Percentiles rank a stretch among this genome's conserved stretches.
These are phyloP conservation scores for Ambrosiella xylebori DNA, from an alignment of 2,329 filamentous ascomycete genomes.

Conservation along the genomic window DNA sequence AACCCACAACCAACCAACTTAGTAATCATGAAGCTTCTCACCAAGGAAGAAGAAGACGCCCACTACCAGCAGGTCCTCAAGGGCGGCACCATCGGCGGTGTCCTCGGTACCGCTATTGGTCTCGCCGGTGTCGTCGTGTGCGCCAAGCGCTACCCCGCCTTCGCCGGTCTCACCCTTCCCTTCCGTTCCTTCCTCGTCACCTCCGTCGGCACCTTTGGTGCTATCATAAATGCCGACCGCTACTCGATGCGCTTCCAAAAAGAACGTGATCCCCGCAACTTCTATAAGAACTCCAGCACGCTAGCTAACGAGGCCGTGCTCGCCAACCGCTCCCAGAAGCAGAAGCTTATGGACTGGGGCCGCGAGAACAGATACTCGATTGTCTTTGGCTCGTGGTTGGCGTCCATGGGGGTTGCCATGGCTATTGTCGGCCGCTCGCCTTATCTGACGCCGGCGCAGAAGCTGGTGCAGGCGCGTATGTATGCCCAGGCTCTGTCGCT, in stretches of 20 bases:
- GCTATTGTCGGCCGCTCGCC: conserved; percentile 61
- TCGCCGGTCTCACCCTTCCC: conserved; percentile 69
- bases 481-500: conserved; percentile 84
- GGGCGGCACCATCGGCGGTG: conserved; percentile 60
- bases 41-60: conserved; percentile 74
- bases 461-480: conserved; percentile 84
- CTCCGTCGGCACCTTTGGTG: conserved; percentile 63
- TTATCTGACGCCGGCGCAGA: conserved; percentile 59
- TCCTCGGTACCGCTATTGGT: conserved; percentile 50
- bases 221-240: conserved; percentile 79
- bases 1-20: not conserved
- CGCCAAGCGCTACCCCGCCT: conserved; percentile 53
- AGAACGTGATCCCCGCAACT: conserved; percentile 46
- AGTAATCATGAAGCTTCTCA: conserved; percentile 75
- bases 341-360: conserved; percentile 56
- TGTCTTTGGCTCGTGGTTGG: conserved; percentile 67
- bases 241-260: conserved; percentile 47
- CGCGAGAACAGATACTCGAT: conserved; percentile 72
- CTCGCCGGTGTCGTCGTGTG: conserved; percentile 49
- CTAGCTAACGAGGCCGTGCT: conserved; percentile 37
- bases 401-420: conserved; percentile 59
- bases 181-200: conserved; percentile 83
- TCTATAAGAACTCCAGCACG: conserved; percentile 47
- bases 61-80: conserved; percentile 71
- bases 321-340: conserved; percentile 35